Percentiles rank a stretch among this genome's conserved stretches.
These are phyloP conservation scores for Tephrocybe sp. DNA, from an alignment of 768 basidiomycete genomes.

Conservation along the genomic window DNA sequence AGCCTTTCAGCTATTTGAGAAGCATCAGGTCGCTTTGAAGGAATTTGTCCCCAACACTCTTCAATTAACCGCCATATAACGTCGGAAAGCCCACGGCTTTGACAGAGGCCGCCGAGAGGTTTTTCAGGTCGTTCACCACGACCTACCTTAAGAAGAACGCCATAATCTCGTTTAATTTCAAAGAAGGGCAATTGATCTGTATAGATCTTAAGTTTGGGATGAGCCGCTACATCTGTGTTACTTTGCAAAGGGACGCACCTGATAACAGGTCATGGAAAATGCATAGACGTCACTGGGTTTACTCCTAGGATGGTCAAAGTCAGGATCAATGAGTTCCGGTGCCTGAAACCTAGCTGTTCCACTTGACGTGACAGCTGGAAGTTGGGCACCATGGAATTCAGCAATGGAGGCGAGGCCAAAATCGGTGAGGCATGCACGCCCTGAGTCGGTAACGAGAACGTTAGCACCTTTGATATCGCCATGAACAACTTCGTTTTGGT, in stretches of 20 bases:
- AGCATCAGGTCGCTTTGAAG: background rate
- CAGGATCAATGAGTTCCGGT: conserved; percentile 28
- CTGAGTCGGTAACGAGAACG: conserved; percentile 4
- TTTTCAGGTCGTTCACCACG: conserved; percentile 1
- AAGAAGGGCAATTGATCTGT: conserved; percentile 1
- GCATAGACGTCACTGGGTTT: background rate
- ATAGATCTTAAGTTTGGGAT: background rate
- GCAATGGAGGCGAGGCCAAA: conserved; percentile 37
- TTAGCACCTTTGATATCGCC: conserved; percentile 43
- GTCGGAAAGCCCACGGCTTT: background rate
- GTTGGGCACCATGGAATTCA: conserved; percentile 13
- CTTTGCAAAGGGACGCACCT: background rate
- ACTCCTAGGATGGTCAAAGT: background rate
- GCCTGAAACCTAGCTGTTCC: conserved; percentile 31
- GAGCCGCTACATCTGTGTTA: background rate
- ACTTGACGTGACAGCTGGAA: conserved; percentile 14
- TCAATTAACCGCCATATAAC: background rate
- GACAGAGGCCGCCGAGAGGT: background rate
- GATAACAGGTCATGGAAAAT: conserved; percentile 1
- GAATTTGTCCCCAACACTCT: background rate
- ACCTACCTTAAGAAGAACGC: background rate
- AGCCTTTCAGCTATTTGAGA: background rate
- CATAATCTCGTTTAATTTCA: background rate
- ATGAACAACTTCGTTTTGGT: conserved; percentile 33
- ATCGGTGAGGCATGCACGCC: conserved; percentile 42